Base-by-base conservation (phyloP, 371 early-diverging fungal species). In the Blakeslea trispora region DNA sequence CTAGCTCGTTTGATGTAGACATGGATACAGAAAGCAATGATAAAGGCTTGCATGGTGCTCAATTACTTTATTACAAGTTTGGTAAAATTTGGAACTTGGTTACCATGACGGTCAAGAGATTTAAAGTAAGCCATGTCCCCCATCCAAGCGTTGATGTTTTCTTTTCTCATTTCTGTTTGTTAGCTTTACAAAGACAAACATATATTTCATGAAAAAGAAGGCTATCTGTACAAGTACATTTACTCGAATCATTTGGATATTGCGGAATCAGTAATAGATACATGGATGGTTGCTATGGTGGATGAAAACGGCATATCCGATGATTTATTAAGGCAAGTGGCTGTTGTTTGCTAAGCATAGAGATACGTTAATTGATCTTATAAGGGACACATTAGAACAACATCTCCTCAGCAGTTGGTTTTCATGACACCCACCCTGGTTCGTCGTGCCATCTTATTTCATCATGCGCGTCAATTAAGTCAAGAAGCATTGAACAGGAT, bases 41-140 rank as follows among this genome's bases (percentile, higher is more conserved):
- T 13, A 66, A 73, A 1, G 72, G 71, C 15, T 49, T 67, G 23
- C 69, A 76, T 14, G 75, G 72, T 23, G 57, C 71, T 10, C 68
- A 65, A 10, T 51, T 51, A 21, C 48, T 61, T 3, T 79, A 75
- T 47, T 47, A 57, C 31, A 68, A 69, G 31, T 79, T 68, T 50
- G 74, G 79, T 3, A 71, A 66, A 31, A 55, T 79, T 0, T 79
- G 75, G 79, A 62, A 64, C n/a, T 52, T 79, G 32, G 52, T 74
- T 39, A 49, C 58, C 1, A 51, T 66, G 22, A 57, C 70, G 0
- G 51, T 72, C 11, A 53, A 57, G 32, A 63, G 66, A 50, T 78
- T 71, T 51, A 70, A 78, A 50, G 77, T 70, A 64, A 59, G 56
- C 49, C 19, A 7, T 13, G 24, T 39, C 7, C 45, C n/a, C 15